Evolutionary conservation across 2,329 filamentous ascomycete species (phyloP), one percentile per base, ranked within the genome.

Genomic region (Thelonectria olida): DNA sequence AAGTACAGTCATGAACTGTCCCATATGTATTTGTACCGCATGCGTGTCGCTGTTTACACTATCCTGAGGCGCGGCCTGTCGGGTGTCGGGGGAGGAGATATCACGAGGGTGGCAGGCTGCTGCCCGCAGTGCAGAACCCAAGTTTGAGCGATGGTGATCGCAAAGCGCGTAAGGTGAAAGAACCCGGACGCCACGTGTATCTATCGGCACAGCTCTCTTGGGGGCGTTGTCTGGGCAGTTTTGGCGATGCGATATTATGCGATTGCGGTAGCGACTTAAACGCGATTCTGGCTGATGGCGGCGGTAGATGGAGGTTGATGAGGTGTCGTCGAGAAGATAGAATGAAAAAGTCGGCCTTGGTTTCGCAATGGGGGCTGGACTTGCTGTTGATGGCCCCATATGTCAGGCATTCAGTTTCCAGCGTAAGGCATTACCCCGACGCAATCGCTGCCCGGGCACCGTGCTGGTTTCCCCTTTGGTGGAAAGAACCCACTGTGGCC

Each of bases 11-110:
- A 59, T 57, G 56, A 56, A 50, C 56, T 71, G 61, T 70, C 65
- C 65, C 66, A 71, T 70, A 62, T 70, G 70, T 69, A 71, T 70
- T 63, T 70, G 70, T 69, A 61, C 61, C 61, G 63, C 65, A 62
- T 64, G 55, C 71, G 59, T 65, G 67, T 62, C 57, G 74, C 67
- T 69, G 72, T 75, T 77, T 77, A 77, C 74, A 74, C 65, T 60
- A 73, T 74, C 63, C 67, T 73, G 71, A 64, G 61, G 61, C 63
- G 70, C 61, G 63, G 66, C 67, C 48, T 63, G 72, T 69, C 48
- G 65, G 63, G 54, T n/a, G n/a, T n/a, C n/a, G 25, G 25, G 42
- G 59, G 53, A 65, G 64, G 61, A 61, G 63, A 65, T 65, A 58
- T 66, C 55, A 69, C 70, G 62, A 63, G 59, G 65, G 61, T 62